These are phyloP conservation scores for Amylostereum areolatum DNA, from an alignment of 1,284 basidiomycete genomes.

Conservation along the genomic window DNA sequence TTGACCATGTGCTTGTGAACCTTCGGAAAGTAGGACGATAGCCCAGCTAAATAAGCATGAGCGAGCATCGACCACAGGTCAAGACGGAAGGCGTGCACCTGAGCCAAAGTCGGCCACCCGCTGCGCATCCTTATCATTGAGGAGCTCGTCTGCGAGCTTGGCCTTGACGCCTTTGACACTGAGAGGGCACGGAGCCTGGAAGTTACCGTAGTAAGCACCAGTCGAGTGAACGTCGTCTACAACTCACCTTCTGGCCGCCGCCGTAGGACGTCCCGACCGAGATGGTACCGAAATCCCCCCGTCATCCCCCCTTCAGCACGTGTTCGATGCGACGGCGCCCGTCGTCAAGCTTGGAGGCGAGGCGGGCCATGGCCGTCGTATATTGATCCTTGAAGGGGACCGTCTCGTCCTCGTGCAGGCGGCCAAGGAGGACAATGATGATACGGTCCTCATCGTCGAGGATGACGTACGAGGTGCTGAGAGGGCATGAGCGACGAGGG, in stretches of 20 bases:
- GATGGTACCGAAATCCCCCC: not conserved
- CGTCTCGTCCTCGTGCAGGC: not conserved
- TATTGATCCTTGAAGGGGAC: not conserved
- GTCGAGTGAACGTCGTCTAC: too few species aligned
- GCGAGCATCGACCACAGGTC: not conserved
- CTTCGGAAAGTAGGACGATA: conserved; percentile 1
- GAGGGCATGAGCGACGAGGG: not conserved
- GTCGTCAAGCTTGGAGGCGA: not conserved
- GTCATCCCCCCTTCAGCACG: not conserved
- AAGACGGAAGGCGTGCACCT: not conserved
- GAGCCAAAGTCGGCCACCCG: not conserved
- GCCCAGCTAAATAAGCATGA: not conserved
- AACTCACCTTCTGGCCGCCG: conserved; percentile 1
- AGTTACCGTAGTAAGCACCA: too few species aligned
- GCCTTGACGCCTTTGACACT: not conserved
- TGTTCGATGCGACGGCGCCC: not conserved
- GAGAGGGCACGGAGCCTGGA: too few species aligned
- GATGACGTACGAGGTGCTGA: not conserved
- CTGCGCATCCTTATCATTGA: not conserved
- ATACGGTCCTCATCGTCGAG: not conserved
- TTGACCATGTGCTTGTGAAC: not conserved
- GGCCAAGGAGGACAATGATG: not conserved
- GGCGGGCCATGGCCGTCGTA: not conserved
- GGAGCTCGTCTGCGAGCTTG: too few species aligned
- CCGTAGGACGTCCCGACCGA: conserved; percentile 1